These are phyloP conservation scores for Paecilomyces formosus DNA, from an alignment of 2,329 filamentous ascomycete genomes.

Conservation along the genomic window DNA sequence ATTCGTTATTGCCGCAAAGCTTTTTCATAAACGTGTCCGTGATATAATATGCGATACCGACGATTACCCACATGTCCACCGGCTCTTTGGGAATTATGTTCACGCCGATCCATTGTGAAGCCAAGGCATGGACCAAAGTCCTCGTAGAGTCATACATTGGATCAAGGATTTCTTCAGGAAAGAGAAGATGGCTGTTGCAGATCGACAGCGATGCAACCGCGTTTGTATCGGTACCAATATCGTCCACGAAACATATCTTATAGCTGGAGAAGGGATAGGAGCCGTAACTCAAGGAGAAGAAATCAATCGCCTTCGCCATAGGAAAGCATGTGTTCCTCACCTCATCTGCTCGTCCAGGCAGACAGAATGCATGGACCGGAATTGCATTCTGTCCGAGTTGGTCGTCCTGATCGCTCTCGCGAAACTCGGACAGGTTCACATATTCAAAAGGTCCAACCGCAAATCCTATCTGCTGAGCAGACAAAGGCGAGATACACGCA, in stretches of 20 bases:
- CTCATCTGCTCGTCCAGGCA: conserved; percentile 74
- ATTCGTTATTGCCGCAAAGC: conserved; percentile 90
- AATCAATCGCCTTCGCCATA: conserved; percentile 78
- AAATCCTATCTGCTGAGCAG: conserved; percentile 86
- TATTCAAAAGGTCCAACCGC: conserved; percentile 92
- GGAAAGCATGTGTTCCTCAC: conserved; percentile 81
- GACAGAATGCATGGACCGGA: conserved; percentile 83
- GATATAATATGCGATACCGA: conserved; percentile 90
- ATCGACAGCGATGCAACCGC: conserved; percentile 78
- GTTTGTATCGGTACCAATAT: conserved; percentile 67
- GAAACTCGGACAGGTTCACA: conserved; percentile 79
- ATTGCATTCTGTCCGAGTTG: conserved; percentile 82
- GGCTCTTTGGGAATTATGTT: conserved; percentile 79
- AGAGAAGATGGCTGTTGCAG: conserved; percentile 78
- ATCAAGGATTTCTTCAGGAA: conserved; percentile 78
- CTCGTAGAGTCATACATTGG: conserved; percentile 74
- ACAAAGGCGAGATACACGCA: conserved; percentile 63
- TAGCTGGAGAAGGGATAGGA: conserved; percentile 88
- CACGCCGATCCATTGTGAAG: conserved; percentile 90
- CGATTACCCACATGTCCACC: conserved; percentile 78
- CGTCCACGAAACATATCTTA: conserved; percentile 90
- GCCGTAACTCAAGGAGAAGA: conserved; percentile 79
- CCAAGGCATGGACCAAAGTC: conserved; percentile 72
- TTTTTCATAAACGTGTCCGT: conserved; percentile 86
- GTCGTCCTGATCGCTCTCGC: conserved; percentile 85